These are phyloP conservation scores for Mollisia scopiformis DNA, from an alignment of 2,329 filamentous ascomycete species.

Conservation along the genomic window DNA sequence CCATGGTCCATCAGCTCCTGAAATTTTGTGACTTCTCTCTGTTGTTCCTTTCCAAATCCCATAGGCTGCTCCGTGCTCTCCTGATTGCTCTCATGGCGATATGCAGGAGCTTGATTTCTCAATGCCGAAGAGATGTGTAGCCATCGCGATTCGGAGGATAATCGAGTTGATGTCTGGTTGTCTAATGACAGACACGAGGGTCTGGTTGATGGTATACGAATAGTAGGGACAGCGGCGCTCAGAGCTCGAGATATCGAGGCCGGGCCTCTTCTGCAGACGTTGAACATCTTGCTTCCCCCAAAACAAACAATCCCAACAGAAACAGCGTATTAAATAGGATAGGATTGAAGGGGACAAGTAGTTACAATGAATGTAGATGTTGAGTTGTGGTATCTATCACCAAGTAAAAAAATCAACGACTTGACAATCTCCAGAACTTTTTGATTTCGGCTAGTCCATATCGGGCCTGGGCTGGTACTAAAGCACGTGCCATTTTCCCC, in stretches of 20 bases:
- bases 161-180: constrained; percentile 16
- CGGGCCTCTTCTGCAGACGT: constrained; percentile 36
- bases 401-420: neutral
- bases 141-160: constrained; percentile 29
- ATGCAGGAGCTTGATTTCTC: constrained; percentile 20
- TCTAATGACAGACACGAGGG: constrained; percentile 28
- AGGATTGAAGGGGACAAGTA: constrained; percentile 13
- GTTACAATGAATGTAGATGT: constrained; percentile 19
- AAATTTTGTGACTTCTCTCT: constrained; percentile 32
- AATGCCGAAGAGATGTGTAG: constrained; percentile 32
- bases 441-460: constrained; percentile 3
- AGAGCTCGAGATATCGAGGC: constrained; percentile 36
- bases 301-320: constrained; percentile 11
- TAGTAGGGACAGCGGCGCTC: constrained; percentile 26
- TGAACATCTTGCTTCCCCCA: constrained; percentile 33
- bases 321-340: constrained; percentile 18
- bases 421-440: constrained; percentile 11
- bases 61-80: neutral
- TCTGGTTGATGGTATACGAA: constrained; percentile 31
- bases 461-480: constrained; percentile 2
- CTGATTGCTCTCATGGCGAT: neutral
- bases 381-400: neutral
- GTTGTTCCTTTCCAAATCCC: constrained; percentile 4
- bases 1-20: constrained; percentile 34
- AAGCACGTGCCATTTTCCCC: constrained; percentile 9